A percentile compares a stretch with the other conserved stretches of the same genome.
These are phyloP conservation scores for Macrophomina tecta DNA, from an alignment of 2,329 filamentous ascomycete genomes.

Conservation along the genomic window DNA sequence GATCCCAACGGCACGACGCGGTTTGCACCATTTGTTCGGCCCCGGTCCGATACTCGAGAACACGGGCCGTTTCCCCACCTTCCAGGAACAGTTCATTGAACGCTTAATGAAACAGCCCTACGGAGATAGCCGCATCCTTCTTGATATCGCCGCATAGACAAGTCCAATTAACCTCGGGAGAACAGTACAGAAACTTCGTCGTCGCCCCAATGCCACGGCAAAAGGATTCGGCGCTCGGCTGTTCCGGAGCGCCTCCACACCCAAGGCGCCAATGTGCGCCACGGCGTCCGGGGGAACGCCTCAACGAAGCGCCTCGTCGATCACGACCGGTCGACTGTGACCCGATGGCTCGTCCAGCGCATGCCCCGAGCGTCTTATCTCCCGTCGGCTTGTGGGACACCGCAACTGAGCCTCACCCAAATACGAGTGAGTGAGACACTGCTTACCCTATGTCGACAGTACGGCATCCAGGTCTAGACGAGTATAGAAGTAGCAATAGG, in stretches of 20 bases:
- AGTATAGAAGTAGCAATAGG: background rate
- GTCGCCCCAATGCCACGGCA: no score
- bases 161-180: background rate
- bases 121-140: background rate
- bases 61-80: constrained; percentile 1
- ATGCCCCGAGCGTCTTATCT: background rate
- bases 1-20: background rate
- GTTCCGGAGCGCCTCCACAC: background rate
- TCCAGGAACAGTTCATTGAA: background rate
- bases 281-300: background rate
- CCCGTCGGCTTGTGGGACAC: background rate
- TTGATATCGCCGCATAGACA: background rate
- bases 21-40: background rate
- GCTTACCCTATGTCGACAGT: background rate
- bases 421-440: background rate
- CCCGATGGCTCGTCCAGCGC: background rate
- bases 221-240: background rate
- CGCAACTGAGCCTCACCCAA: background rate
- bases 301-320: background rate
- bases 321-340: background rate
- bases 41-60: background rate
- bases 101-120: background rate
- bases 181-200: background rate
- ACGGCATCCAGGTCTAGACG: background rate
- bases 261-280: background rate